Conservation (phyloP, 768 basidiomycete species). For the Tubosaeta brunneosetosa region DNA sequence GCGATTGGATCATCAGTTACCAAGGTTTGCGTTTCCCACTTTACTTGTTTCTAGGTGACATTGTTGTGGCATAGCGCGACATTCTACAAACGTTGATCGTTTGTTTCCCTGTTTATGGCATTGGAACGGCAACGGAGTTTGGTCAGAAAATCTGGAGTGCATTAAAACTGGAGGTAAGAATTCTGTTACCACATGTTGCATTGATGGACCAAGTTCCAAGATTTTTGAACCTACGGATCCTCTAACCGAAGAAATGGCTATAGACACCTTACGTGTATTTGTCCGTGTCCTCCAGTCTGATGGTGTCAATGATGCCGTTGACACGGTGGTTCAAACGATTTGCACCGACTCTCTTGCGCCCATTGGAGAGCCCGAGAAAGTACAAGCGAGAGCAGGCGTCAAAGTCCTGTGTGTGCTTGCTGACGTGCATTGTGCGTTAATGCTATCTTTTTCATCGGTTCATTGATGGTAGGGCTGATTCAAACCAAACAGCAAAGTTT, state of each 20-base stretch:
- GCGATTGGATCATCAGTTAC: slow-evolving; percentile 72
- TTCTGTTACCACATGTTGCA: neutral
- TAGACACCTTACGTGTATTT: slow-evolving; percentile 68
- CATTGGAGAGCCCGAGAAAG: slow-evolving; percentile 89
- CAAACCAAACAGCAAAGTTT: slow-evolving; percentile 50
- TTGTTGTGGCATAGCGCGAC: slow-evolving; percentile 57
- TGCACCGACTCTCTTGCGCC: slow-evolving; percentile 77
- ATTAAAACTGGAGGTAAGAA: slow-evolving; percentile 77
- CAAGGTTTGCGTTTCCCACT: slow-evolving; percentile 50
- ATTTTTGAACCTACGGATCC: slow-evolving; percentile 89
- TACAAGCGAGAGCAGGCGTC: slow-evolving; percentile 82
- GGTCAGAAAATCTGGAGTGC: slow-evolving; percentile 86
- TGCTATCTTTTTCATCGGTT: neutral
- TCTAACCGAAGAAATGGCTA: slow-evolving; percentile 67
- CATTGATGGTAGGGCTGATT: slow-evolving; percentile 3
- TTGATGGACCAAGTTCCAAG: slow-evolving; percentile 36
- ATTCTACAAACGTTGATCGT: slow-evolving; percentile 70
- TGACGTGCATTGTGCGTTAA: slow-evolving; percentile 66
- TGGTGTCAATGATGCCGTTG: slow-evolving; percentile 33
- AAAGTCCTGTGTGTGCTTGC: slow-evolving; percentile 78
- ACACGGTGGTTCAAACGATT: slow-evolving; percentile 66
- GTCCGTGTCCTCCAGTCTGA: slow-evolving; percentile 65
- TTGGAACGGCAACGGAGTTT: slow-evolving; percentile 50
- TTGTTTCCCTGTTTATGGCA: slow-evolving; percentile 85
- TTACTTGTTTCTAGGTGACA: neutral